Evolutionary conservation across 495 filamentous ascomycete genomes (phyloP), one percentile per base, ranked within the genome.

Genomic region (Penicillium malachiteum): DNA sequence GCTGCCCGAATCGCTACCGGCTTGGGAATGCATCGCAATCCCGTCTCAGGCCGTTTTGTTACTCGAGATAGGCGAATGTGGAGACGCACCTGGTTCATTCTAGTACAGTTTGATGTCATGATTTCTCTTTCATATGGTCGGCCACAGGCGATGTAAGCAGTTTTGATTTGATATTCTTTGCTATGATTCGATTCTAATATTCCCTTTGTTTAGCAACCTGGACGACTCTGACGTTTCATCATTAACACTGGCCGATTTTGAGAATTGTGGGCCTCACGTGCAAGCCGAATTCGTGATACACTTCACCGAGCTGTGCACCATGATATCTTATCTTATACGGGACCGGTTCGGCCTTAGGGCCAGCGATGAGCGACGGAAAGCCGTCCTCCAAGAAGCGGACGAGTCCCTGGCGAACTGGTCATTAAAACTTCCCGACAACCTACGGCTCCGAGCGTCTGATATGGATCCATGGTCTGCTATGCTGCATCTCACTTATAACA

Each of bases 401-500:
- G 74, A 75, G 44, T 68, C 74, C 0, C 54, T 80, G 17, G 77
- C 76, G 11, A 76, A 66, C 51, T 78, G 76, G 75, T 75, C 74
- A 32, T 55, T 79, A 3, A 71, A 73, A 34, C 65, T 79, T 7
- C 76, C 78, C 10, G 73, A 75, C 37, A 72, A 60, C 31, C 60
- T 81, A 26, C 72, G 73, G 16, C 67, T 78, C 0, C 71, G 72
- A 11, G 68, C 73, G 3, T 75, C 72, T 7, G 73, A 75, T 40
- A 74, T 75, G 71, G 75, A 78, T 45, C 69, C 74, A 8, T 81
- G 77, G 77, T 74, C 71, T 43, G 71, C 72, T 18, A 77, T 74
- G 71, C 71, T 81, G 40, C 78, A 80, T 58, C 55, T 81, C 11
- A 76, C 73, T 9, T 81, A 79, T 49, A 79, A 79, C 58, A 78